Conservation (phyloP, 371 early-diverging fungal species). For the Batrachochytrium dendrobatidis region DNA sequence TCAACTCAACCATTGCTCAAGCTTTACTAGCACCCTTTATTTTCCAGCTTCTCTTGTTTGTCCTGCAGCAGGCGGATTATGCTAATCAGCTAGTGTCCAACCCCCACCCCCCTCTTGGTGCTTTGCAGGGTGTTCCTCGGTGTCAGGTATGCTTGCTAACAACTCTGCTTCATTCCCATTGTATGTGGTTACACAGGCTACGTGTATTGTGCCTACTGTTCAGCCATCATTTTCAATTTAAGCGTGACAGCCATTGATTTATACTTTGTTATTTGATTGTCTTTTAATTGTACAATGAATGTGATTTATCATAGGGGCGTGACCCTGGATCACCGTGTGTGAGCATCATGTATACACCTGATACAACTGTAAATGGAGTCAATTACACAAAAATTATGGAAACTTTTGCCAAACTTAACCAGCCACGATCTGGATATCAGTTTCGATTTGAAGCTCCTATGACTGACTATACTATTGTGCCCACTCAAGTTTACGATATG, state of each 20-base stretch:
- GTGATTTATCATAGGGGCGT: conserved; percentile 44
- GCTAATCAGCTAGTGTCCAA: conserved; percentile 36
- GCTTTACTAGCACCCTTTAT: conserved; percentile 53
- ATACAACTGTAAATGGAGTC: conserved; percentile 26
- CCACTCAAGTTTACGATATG: conserved; percentile 28
- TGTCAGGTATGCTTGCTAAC: conserved; percentile 44
- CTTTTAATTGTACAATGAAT: too few relatives aligned
- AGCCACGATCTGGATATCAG: conserved; percentile 29
- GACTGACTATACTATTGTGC: neutral
- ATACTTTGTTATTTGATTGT: too few relatives aligned
- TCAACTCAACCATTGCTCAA: conserved; percentile 53
- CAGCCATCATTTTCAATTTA: too few relatives aligned
- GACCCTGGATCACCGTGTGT: conserved; percentile 44
- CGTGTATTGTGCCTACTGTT: too few relatives aligned
- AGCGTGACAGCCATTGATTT: too few relatives aligned
- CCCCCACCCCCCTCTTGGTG: conserved; percentile 43
- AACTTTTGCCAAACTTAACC: conserved; percentile 37
- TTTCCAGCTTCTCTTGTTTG: conserved; percentile 53
- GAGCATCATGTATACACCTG: conserved; percentile 58
- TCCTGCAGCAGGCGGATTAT: conserved; percentile 55
- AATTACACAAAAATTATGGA: conserved; percentile 34
- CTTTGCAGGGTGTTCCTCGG: conserved; percentile 40
- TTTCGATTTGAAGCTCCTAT: conserved; percentile 14
- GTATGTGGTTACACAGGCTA: too few relatives aligned
- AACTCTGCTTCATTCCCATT: too few relatives aligned